phyloP scores from a whole-genome alignment of 257 asterid genomes.

The Craterostigma plantagineum region DNA sequence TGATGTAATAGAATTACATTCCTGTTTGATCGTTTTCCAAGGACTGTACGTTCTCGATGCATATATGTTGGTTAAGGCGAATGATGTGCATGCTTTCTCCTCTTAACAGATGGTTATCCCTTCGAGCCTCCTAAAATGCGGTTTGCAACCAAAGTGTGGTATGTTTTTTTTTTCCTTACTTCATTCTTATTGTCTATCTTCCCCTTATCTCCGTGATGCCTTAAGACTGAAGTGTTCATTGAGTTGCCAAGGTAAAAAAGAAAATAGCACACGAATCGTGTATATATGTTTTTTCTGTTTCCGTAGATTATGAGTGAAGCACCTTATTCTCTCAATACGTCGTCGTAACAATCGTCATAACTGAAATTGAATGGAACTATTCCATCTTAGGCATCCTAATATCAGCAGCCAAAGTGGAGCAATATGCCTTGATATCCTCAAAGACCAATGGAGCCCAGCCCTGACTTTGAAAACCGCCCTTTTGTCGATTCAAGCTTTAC shows the following conservation, averaged over 20 bases:
- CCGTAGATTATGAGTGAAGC: too few species aligned
- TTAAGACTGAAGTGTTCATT: not conserved
- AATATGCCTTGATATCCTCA: constrained; percentile 90
- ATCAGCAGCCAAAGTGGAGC: constrained; percentile 99
- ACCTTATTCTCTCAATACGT: too few species aligned
- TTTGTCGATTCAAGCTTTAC: constrained; percentile 83
- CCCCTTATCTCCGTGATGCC: not conserved
- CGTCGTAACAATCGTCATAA: too few species aligned
- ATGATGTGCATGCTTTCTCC: constrained; percentile 1
- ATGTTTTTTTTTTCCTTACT: constrained; percentile 25
- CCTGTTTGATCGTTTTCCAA: too few species aligned
- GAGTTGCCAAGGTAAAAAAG: too few species aligned
- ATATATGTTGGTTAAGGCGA: not conserved
- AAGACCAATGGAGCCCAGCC: constrained; percentile 99
- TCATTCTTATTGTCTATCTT: not conserved
- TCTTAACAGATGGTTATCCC: constrained; percentile 82
- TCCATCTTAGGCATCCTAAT: constrained; percentile 80
- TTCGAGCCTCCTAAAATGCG: constrained; percentile 93
- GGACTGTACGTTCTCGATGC: not conserved
- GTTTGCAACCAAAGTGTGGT: constrained; percentile 93
- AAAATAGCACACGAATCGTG: too few species aligned
- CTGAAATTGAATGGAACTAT: not conserved
- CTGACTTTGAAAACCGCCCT: constrained; percentile 90
- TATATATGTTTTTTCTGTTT: too few species aligned
- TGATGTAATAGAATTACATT: too few species aligned